Conservation (phyloP, 257 asterid genomes). For the Verbena officinalis region DNA sequence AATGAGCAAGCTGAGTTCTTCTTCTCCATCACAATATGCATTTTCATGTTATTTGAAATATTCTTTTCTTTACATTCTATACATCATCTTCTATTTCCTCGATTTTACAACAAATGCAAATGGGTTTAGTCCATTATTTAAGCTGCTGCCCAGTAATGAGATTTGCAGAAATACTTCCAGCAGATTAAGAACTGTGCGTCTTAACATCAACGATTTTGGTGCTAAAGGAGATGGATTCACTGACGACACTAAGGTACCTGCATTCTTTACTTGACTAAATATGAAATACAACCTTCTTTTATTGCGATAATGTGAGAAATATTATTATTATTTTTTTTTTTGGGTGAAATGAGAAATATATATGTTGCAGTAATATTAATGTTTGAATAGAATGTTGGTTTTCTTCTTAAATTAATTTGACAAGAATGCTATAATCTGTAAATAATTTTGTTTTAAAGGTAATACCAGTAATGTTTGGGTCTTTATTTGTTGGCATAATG, state of each 20-base stretch:
- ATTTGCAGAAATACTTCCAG: constrained; percentile 31
- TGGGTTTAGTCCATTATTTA: constrained; percentile 38
- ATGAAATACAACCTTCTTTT: too few species aligned
- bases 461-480: not conserved
- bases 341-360: too few species aligned
- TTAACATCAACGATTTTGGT: constrained; percentile 57
- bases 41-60: constrained; percentile 6
- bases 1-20: constrained; percentile 27
- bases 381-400: not conserved
- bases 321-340: not conserved
- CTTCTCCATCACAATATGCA: constrained; percentile 8
- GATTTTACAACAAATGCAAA: constrained; percentile 12
- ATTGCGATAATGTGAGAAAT: too few species aligned
- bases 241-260: constrained; percentile 56
- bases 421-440: too few species aligned
- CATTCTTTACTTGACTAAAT: not conserved
- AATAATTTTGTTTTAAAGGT: not conserved
- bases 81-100: constrained; percentile 26
- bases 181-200: constrained; percentile 32
- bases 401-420: too few species aligned
- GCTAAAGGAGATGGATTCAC: constrained; percentile 67
- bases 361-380: too few species aligned
- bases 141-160: constrained; percentile 39
- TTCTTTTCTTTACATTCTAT: constrained; percentile 4
- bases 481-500: not conserved